These are phyloP conservation scores for Anthoceros angustus DNA, from an alignment of 225 moss, liverwort and hornwort genomes.

Conservation along the genomic window DNA sequence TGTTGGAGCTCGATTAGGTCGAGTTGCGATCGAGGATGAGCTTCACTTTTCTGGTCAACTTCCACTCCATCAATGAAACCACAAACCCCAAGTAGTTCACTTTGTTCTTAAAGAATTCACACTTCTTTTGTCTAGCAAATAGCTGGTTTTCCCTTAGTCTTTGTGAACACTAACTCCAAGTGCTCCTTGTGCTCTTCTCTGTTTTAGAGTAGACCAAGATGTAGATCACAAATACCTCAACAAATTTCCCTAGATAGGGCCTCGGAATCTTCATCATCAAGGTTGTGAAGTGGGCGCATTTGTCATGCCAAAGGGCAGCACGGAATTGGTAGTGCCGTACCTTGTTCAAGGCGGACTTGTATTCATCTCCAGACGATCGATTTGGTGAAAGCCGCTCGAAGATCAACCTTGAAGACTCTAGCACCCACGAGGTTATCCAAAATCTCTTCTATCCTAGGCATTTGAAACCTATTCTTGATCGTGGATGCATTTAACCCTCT, in stretches of 20 bases:
- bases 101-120: too few species aligned
- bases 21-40: too few species aligned
- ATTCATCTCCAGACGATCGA: slow-evolving; percentile 5
- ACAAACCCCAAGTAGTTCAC: too few species aligned
- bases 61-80: too few species aligned
- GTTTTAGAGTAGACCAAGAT: slow-evolving; percentile 6
- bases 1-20: too few species aligned
- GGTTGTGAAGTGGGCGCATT: slow-evolving; percentile 9
- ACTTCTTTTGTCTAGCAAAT: too few species aligned
- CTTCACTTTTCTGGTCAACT: too few species aligned
- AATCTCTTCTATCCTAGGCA: too few species aligned
- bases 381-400: slow-evolving; percentile 7
- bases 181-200: neutral
- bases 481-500: too few species aligned
- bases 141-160: too few species aligned
- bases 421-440: neutral
- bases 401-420: slow-evolving; percentile 6
- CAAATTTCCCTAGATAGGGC: slow-evolving; percentile 8
- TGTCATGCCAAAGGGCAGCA: slow-evolving; percentile 9
- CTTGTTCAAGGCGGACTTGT: slow-evolving; percentile 4
- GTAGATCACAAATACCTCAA: slow-evolving; percentile 9
- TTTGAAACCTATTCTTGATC: too few species aligned
- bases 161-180: neutral
- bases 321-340: slow-evolving; percentile 10
- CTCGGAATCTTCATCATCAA: slow-evolving; percentile 7